Evolutionary conservation across 2,329 filamentous ascomycete genomes (phyloP), one percentile per base, ranked within the genome.

Genomic region (Curvularia lunata): DNA sequence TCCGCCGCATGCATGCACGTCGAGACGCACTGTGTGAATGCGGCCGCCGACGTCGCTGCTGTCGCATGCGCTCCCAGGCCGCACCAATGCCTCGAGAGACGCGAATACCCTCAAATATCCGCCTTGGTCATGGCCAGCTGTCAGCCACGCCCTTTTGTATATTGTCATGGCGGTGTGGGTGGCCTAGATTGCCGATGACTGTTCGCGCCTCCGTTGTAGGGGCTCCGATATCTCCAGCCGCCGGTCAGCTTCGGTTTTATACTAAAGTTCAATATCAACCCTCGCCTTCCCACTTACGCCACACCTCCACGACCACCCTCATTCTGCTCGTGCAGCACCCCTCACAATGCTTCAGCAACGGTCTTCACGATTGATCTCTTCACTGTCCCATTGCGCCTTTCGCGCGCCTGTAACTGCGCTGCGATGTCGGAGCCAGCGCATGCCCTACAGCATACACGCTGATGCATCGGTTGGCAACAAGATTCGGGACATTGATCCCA

Each of bases 401-500:
- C 72, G 70, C 61, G 58, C 66, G 45, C 56, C 65, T 43, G 69
- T 64, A 52, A 62, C 69, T 48, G 70, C 75, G 34, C 72, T 77
- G 67, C 73, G 78, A 80, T 82, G 78, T 79, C 80, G 79, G 75
- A 78, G 63, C 58, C 64, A 66, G 65, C 59, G 23, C 13, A 43
- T 80, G 68, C 70, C 73, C 45, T 85, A 84, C 75, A 84, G 80
- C 73, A 77, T 82, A 48, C 77, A 79, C 58, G 79, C 80, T 56
- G 78, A 81, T 59, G 79, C 79, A 58, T 79, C 79, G 61, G 74
- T 74, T 21, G 77, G 79, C 54, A 77, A 82, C 10, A 84, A 85
- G 74, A 84, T 88, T 30, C 83, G 85, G 54, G 87, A 86, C 54
- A 85, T 98, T 64, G 91, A 98, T 77, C 81, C 89, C n/a, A 85